Percentiles rank a stretch among this genome's conserved stretches.
Conservation (phyloP, 192 early-diverging fungal species). For the Coemansia erecta region DNA sequence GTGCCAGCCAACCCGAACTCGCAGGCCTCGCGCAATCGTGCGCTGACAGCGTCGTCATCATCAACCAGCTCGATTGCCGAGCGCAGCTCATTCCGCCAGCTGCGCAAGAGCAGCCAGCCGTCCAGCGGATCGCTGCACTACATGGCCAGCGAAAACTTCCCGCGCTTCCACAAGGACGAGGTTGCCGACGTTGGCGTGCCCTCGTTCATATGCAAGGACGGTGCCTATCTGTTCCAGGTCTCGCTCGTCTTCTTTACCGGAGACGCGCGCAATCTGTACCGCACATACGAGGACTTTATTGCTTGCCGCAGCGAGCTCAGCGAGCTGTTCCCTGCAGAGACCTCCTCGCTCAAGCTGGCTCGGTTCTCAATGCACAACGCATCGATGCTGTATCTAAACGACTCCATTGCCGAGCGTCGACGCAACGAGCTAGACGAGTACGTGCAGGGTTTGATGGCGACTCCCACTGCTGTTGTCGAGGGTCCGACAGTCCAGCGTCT, state of each 20-base stretch:
- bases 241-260: slow-evolving; percentile 56
- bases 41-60: slow-evolving; percentile 46
- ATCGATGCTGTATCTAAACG: slow-evolving; percentile 63
- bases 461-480: slow-evolving; percentile 59
- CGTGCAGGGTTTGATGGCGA: slow-evolving; percentile 59
- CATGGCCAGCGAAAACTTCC: slow-evolving; percentile 44
- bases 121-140: slow-evolving; percentile 44
- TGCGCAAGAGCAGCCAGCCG: slow-evolving; percentile 48
- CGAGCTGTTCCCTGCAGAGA: slow-evolving; percentile 65
- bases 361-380: slow-evolving; percentile 65
- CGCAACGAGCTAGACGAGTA: slow-evolving; percentile 66
- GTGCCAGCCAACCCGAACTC: slow-evolving; percentile 6
- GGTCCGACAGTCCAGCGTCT: slow-evolving; percentile 38
- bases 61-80: slow-evolving; percentile 51
- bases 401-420: slow-evolving; percentile 65
- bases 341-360: slow-evolving; percentile 40
- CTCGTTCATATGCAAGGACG: slow-evolving; percentile 66
- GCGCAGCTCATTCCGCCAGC: slow-evolving; percentile 47
- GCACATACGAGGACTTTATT: slow-evolving; percentile 79
- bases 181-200: slow-evolving; percentile 61
- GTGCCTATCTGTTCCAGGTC: slow-evolving; percentile 70
- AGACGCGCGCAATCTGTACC: slow-evolving; percentile 61
- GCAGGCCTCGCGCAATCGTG: slow-evolving; percentile 32
- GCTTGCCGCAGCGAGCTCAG: slow-evolving; percentile 70
- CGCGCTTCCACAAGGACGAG: slow-evolving; percentile 30